Evolutionary conservation across 2,329 filamentous ascomycete species (phyloP), one percentile per base, ranked within the genome.

Genomic region (Penicillium sp.): DNA sequence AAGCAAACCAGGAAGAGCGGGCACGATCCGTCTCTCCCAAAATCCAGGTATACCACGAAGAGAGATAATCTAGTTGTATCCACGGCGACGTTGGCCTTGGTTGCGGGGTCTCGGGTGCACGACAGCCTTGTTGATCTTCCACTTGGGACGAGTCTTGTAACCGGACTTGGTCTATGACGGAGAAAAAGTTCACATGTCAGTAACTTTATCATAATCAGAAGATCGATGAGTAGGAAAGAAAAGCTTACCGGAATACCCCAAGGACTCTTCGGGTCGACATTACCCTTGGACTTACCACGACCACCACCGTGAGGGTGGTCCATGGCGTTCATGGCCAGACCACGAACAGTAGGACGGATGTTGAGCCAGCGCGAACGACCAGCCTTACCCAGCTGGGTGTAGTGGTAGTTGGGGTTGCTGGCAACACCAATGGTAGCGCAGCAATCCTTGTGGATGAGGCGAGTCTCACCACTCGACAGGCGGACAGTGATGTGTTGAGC

Each of bases 271-370:
- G 96, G 95, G 76, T 96, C 86, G 64, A 93, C 88, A 76, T 97
- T 97, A 88, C 95, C 93, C 91, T 99, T 99, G 61, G 93, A 97
- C 83, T 99, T 99, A 83, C 95, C 95, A 85, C 96, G 88, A 80
- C 95, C 95, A 91, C 95, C 95, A 86, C 95, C 95, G 79, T 99
- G 95, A 74, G 95, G 95, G 85, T 99, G 95, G 75, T 99, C 95
- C 72, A 89, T 91, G 88, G 94, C 93, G 83, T 99, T 99, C 96
- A 99, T 99, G 66, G 96, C 95, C 72, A 98, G 82, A 90, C 95
- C 96, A 83, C 96, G 89, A 49, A 99, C 95, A 0, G 95, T 97
- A 17, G 95, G 95, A 70, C 95, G 86, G 74, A 96, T 97, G 75
- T 95, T 95, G 68, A 98, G 81, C 93, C 93, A 97, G 74, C 95